Percentiles rank a stretch among this genome's conserved stretches.
Evolutionary conservation across 116 monocot species (phyloP).

Genomic region (Posidonia oceanica): DNA sequence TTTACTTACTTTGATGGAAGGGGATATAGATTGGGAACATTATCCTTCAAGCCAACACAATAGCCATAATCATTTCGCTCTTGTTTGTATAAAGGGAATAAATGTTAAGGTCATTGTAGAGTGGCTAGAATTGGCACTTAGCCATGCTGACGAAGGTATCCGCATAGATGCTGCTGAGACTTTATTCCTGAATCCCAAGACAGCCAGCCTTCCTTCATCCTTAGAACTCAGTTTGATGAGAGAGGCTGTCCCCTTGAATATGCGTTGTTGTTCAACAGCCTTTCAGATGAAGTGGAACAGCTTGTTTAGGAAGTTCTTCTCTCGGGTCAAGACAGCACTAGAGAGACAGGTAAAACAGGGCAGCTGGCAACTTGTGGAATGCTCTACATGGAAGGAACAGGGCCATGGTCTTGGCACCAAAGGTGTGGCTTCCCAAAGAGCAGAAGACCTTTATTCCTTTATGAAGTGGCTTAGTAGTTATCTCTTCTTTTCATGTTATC

Average conservation of each 20-base stretch:
- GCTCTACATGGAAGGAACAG: constrained; percentile 2
- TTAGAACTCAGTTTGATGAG: constrained; percentile 77
- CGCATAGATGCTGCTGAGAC: constrained; percentile 89
- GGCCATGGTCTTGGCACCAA: constrained; percentile 6
- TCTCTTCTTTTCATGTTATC: constrained; percentile 88
- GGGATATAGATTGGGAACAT: constrained; percentile 52
- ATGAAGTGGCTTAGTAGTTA: constrained; percentile 87
- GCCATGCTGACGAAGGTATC: constrained; percentile 77
- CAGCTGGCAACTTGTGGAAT: constrained; percentile 30
- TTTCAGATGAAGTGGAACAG: constrained; percentile 99
- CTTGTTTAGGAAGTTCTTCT: constrained; percentile 85
- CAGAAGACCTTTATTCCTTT: constrained; percentile 67
- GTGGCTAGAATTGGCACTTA: constrained; percentile 73
- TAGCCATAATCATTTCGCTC: constrained; percentile 22
- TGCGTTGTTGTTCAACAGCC: constrained; percentile 85
- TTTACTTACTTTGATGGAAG: constrained; percentile 55
- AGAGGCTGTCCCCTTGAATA: constrained; percentile 78
- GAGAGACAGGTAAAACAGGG: constrained; percentile 91
- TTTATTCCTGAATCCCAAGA: constrained; percentile 93
- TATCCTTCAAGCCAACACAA: constrained; percentile 11
- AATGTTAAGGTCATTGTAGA: constrained; percentile 55
- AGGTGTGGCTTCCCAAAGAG: constrained; percentile 14
- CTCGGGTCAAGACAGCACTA: constrained; percentile 69
- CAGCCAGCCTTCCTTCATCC: constrained; percentile 78
- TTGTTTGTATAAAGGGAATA: constrained; percentile 57